phyloP scores from a whole-genome alignment of 495 filamentous ascomycete genomes.

The Apiosordaria backusii region DNA sequence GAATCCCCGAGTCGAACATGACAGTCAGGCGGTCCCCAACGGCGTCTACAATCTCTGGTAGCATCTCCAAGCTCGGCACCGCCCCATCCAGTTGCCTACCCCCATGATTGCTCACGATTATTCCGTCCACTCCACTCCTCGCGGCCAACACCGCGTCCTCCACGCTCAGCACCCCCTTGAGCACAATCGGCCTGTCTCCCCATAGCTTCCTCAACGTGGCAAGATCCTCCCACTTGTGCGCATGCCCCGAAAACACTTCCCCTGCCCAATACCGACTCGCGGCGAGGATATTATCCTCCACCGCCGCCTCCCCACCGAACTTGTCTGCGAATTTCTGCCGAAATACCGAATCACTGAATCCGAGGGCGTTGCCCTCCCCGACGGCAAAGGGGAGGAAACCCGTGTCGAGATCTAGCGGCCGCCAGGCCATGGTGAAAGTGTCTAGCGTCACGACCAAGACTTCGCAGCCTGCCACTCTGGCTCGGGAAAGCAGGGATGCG shows the following conservation, averaged over 20 bases:
- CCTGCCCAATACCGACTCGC: constrained; percentile 45
- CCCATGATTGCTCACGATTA: constrained; percentile 41
- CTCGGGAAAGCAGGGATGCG: constrained; percentile 56
- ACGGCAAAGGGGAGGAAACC: constrained; percentile 55
- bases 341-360: constrained; percentile 62
- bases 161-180: constrained; percentile 42
- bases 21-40: constrained; percentile 45
- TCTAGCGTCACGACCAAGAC: constrained; percentile 63
- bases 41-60: constrained; percentile 47
- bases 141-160: constrained; percentile 36
- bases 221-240: constrained; percentile 59
- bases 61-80: constrained; percentile 40
- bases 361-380: constrained; percentile 43
- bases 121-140: constrained; percentile 33
- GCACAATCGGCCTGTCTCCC: constrained; percentile 55
- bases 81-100: constrained; percentile 48
- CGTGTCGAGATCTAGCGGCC: constrained; percentile 62
- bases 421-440: constrained; percentile 57
- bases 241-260: constrained; percentile 47
- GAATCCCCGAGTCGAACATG: constrained; percentile 49
- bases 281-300: constrained; percentile 24
- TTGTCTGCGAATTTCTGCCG: constrained; percentile 36
- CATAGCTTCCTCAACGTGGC: constrained; percentile 53
- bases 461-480: constrained; percentile 53
- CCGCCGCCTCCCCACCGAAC: constrained; percentile 19